Conservation (phyloP, 441 rosid genomes). For the Populus hybrid region DNA sequence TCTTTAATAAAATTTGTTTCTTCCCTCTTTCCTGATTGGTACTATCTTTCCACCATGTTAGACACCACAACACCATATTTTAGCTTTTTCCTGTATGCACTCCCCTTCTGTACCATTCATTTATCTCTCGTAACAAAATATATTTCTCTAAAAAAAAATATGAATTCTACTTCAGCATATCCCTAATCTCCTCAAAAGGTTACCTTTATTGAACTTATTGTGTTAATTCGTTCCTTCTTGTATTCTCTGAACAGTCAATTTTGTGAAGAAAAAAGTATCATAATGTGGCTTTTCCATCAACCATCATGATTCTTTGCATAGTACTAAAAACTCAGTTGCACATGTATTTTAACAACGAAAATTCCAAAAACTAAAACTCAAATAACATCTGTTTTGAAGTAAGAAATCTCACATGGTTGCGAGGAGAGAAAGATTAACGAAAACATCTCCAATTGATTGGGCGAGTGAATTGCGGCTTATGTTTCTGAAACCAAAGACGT, state of each 20-base stretch:
- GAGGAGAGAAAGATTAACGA: constrained; percentile 51
- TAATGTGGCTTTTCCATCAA: background rate
- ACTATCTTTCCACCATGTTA: background rate
- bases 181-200: background rate
- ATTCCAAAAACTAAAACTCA: constrained; percentile 4
- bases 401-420: constrained; percentile 60
- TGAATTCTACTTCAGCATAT: background rate
- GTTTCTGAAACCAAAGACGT: constrained; percentile 55
- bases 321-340: background rate
- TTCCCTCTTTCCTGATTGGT: background rate
- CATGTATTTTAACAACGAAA: background rate
- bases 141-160: background rate
- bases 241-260: background rate
- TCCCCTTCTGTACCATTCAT: background rate
- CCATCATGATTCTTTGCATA: background rate
- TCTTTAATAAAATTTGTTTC: background rate
- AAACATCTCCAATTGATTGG: constrained; percentile 66
- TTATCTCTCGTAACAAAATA: background rate
- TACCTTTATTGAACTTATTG: background rate
- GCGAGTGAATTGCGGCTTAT: constrained; percentile 78
- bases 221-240: background rate
- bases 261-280: background rate
- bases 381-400: constrained; percentile 3
- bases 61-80: background rate
- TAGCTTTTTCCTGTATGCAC: background rate